phyloP scores from a whole-genome alignment of 352 stramenopile species.

The Aphanomyces astaci region DNA sequence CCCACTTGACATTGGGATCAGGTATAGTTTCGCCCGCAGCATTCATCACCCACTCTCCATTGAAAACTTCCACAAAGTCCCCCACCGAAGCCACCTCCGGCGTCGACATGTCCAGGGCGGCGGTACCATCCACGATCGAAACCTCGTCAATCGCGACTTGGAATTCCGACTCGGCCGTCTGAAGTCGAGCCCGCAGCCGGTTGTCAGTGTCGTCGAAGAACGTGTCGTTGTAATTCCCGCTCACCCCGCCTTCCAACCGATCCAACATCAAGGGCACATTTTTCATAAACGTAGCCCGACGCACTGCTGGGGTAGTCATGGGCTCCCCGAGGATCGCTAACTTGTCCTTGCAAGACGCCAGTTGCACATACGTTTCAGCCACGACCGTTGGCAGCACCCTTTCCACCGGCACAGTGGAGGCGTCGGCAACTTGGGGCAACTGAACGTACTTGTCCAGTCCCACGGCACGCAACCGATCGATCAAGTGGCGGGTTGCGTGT shows the following conservation, averaged over 20 bases:
- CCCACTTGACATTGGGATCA: slow-evolving; percentile 14
- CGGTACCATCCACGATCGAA: background rate
- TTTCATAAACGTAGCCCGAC: slow-evolving; percentile 33
- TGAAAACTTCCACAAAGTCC: slow-evolving; percentile 6
- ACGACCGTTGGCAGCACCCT: slow-evolving; percentile 40
- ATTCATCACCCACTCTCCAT: too few species aligned
- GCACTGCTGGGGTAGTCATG: background rate
- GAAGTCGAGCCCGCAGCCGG: slow-evolving; percentile 32
- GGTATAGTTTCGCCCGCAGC: too few species aligned
- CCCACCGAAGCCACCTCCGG: background rate
- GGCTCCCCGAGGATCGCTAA: slow-evolving; percentile 28
- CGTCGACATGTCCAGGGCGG: background rate
- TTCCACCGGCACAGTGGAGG: slow-evolving; percentile 71
- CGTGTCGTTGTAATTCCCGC: slow-evolving; percentile 30
- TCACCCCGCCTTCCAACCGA: slow-evolving; percentile 32
- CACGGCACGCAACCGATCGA: slow-evolving; percentile 46
- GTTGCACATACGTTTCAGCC: slow-evolving; percentile 31
- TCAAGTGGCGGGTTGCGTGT: background rate
- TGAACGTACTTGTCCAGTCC: slow-evolving; percentile 65
- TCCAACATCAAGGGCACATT: slow-evolving; percentile 31
- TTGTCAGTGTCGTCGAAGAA: slow-evolving; percentile 12
- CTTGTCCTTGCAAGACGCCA: slow-evolving; percentile 24
- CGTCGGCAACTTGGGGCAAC: slow-evolving; percentile 81
- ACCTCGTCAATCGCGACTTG: slow-evolving; percentile 26
- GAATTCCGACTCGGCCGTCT: slow-evolving; percentile 29